These are phyloP conservation scores for Pugionium dolabratum DNA, from an alignment of 345 rosid genomes.

Conservation along the genomic window DNA sequence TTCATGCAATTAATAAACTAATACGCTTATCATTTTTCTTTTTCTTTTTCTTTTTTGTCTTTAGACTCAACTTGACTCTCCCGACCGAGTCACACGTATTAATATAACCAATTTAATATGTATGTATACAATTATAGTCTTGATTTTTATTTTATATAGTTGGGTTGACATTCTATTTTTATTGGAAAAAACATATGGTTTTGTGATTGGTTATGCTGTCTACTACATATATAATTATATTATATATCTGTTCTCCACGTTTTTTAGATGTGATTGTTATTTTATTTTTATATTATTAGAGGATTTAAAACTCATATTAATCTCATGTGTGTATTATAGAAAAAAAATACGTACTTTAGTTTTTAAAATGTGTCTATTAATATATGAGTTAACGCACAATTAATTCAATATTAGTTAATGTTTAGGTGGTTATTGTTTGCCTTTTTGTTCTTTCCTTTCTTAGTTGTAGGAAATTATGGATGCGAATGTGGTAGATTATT, in stretches of 20 bases:
- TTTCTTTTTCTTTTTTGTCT: slow-evolving; percentile 9
- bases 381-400: too few relatives aligned
- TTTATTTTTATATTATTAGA: background rate
- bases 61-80: slow-evolving; percentile 10
- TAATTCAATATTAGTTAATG: too few relatives aligned
- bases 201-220: slow-evolving; percentile 6
- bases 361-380: too few relatives aligned
- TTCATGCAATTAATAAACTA: slow-evolving; percentile 37
- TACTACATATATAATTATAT: background rate
- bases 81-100: slow-evolving; percentile 33
- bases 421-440: too few relatives aligned
- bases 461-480: too few relatives aligned
- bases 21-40: slow-evolving; percentile 19
- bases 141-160: slow-evolving; percentile 1
- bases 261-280: background rate
- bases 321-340: too few relatives aligned
- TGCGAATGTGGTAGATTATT: too few relatives aligned
- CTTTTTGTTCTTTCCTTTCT: too few relatives aligned
- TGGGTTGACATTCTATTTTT: slow-evolving; percentile 20
- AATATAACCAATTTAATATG: background rate
- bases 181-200: background rate
- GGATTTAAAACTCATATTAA: too few relatives aligned
- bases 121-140: background rate
- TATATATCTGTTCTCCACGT: slow-evolving; percentile 6
- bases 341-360: too few relatives aligned